Evolutionary conservation across 148 eudicot genomes (phyloP), one percentile per base, ranked within the genome.

Genomic region (Persicaria maculosa): DNA sequence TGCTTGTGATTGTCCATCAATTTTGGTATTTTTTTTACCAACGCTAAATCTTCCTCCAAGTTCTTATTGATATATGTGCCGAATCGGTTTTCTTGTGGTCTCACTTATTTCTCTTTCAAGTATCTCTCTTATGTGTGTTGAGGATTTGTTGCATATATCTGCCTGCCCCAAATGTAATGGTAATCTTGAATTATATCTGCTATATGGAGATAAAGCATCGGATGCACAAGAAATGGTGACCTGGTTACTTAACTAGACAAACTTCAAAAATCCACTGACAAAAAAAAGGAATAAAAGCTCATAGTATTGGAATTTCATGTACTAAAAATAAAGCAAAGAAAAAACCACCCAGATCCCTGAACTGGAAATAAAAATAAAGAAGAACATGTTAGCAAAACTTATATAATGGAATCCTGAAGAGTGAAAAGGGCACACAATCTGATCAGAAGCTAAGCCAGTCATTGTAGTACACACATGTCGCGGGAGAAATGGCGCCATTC

Each of bases 401-500:
- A 57, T 25, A 57, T 57, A 4, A 57, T n/a, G 19, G 62, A 19
- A 7, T 48, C 12, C 9, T 48, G 3, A 59, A 3, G 22, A 14
- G 44, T 1, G 16, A 7, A 7, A 64, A 22, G 16, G 45, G 16
- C 19, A 70, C 11, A 7, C 11, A 7, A 70, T 11, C 12, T 22
- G 40, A 45, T 47, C 40, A 83, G 74, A 87, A 83, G 11, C 71
- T 81, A 70, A 88, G 77, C 93, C 95, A 92, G 74, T 85, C 80
- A 9, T 67, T 80, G 81, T 77, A 89, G 72, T 93, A 89, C 7
- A 54, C 89, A 82, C 97, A 91, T 16, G 91, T 86, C 14, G 50
- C 44, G 0, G 98, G 97, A 15, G 98, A 93, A 65, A 91, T 86
- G 22, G 82, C 71, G 22, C 98, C 95, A 84, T 85, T 91, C 55